Base-by-base conservation (phyloP, 2,329 filamentous ascomycete species). In the Cercospora sp. region DNA sequence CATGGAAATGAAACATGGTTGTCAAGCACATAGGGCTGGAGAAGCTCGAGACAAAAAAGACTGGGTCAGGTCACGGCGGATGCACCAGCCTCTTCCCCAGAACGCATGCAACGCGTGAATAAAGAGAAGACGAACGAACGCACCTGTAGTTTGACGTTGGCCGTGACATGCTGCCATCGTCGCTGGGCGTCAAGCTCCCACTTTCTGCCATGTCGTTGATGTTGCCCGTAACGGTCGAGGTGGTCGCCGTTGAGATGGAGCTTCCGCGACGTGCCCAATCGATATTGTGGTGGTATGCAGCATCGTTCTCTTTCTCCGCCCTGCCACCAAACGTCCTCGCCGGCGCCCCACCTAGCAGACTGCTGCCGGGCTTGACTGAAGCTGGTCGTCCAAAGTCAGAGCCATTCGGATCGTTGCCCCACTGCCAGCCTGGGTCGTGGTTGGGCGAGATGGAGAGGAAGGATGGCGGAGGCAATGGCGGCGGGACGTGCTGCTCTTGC, bases 381-480 rank as follows among this genome's bases (percentile, higher is more conserved):
- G 79, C 79, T 66, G 77, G 77, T 62, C 81, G 80, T 64, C 81
- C 82, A 76, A 85, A 83, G 71, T 82, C 80, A 60, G 79, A 77
- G 63, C 83, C 78, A 67, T 80, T 82, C 57, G 81, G 81, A 61
- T 82, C 81, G 78, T 90, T 89, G 70, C 84, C 86, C 83, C 86
- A 88, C 77, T 85, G 81, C 87, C 87, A 90, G 68, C 85, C 87
- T 65, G 85, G 82, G 78, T 90, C 89, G 73, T 85, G 67, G 58
- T 68, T 83, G 39, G 87, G 87, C 78, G 72, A 83, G 80, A 71
- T 87, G 72, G 83, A 81, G 67, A 90, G 84, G 75, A 84, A 80
- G 77, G 83, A 83, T 63, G 88, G 86, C 67, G 89, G 89, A 73
- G 89, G 89, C 74, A 91, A 82, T 60, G 88, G 87, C 70, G 89